phyloP scores from a whole-genome alignment of 2,329 filamentous ascomycete species.

The Fusarium ambrosium region DNA sequence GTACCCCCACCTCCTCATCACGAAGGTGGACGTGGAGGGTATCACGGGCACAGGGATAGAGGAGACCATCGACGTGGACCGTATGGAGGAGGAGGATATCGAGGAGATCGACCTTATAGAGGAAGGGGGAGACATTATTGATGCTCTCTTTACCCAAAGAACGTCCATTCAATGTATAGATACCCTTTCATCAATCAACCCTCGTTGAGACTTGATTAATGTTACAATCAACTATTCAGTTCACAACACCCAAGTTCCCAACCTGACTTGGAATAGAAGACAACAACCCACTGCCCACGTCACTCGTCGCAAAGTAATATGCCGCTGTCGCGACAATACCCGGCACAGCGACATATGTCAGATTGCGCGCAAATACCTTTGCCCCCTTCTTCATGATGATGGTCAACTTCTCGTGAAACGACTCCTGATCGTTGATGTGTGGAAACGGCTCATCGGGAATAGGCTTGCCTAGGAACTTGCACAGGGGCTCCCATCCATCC shows the following conservation, averaged over 20 bases:
- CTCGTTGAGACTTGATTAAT: not conserved
- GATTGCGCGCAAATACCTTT: slow-evolving; percentile 1
- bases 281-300: not conserved
- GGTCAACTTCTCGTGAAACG: slow-evolving; percentile 22
- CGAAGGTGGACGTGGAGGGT: slow-evolving; percentile 47
- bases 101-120: slow-evolving; percentile 52
- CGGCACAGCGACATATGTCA: slow-evolving; percentile 11
- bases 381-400: slow-evolving; percentile 18
- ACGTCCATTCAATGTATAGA: slow-evolving; percentile 17
- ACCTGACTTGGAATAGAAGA: not conserved
- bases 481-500: slow-evolving; percentile 27
- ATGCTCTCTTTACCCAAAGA: slow-evolving; percentile 4
- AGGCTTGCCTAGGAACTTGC: slow-evolving; percentile 23
- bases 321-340: not conserved
- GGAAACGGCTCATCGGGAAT: slow-evolving; percentile 20
- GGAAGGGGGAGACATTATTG: slow-evolving; percentile 52
- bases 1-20: slow-evolving; percentile 53
- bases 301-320: slow-evolving; percentile 4
- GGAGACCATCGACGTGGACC: slow-evolving; percentile 51
- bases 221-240: not conserved
- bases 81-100: slow-evolving; percentile 53
- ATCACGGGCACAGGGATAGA: slow-evolving; percentile 51
- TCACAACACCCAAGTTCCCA: not conserved
- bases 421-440: slow-evolving; percentile 15
- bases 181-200: slow-evolving; percentile 13